Base-by-base conservation (phyloP, 1,284 basidiomycete genomes). In the Leccinum huronense region DNA sequence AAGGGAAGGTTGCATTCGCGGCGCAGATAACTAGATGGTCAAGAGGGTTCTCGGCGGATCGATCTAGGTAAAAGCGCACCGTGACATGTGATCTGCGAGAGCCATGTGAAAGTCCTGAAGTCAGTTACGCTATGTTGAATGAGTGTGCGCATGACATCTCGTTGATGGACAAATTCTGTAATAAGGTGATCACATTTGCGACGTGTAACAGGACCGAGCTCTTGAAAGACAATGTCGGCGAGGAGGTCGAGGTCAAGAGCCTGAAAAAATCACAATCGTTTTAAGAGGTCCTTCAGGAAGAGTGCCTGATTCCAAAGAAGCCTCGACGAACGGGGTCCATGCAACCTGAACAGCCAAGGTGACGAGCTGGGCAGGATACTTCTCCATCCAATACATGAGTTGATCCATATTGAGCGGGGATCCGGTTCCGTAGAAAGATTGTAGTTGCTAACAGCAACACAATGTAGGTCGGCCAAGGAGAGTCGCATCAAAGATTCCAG, bases 131-230 rank as follows among this genome's bases (percentile, higher is more conserved):
- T 78, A 69, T 90, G 84, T 62, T 86, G 82, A 60, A 94, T 84
- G 61, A 99, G 87, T 10, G 85, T 80, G 16, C 97, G 91, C 53
- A 91, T 91, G 53, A 98, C 95, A 77, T 99, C 97, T 68, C 97
- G 86, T 76, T 99, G 95, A 76, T 99, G 97, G 10, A 99, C 97
- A 3, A 99, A 87, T 77, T 99, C 97, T 1, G 97, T 99, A 80
- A 99, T 98, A 70, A 99, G 87, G 73, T 98, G 96, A 73, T 99
- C 97, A 82, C 95, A 97, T 79, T 99, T 98, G 70, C 94, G 90
- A 67, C 97, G 90, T 59, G 95, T 95, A 57, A 96, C 90, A 8
- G 93, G 88, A 51, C 82, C 84, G 40, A 99, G 86, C 70, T 98
- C 97, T 61, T 91, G 90, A 55, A 99, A 81, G 31, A 99, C 97